Conservation (phyloP, 495 filamentous ascomycete species). For the Hypoxylon cercidicola region DNA sequence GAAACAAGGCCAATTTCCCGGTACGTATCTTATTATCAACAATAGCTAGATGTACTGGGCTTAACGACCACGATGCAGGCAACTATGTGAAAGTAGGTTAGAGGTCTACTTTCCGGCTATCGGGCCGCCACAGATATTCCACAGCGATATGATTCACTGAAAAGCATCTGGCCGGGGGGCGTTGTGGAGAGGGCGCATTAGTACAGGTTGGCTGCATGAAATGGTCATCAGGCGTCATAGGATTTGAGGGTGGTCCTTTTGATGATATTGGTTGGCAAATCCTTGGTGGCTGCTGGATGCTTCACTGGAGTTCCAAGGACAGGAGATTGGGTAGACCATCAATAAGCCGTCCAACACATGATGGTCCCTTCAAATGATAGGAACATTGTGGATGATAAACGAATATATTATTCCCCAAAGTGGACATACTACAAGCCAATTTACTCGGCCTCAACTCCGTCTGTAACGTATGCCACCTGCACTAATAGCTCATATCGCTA, state of each 20-base stretch:
- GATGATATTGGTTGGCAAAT: slow-evolving; percentile 7
- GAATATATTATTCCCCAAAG: no score
- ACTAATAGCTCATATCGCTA: no score
- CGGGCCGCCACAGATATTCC: slow-evolving; percentile 9
- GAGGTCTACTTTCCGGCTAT: slow-evolving; percentile 12
- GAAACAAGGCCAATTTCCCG: slow-evolving; percentile 91
- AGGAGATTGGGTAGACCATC: slow-evolving; percentile 1
- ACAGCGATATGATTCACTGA: slow-evolving; percentile 15
- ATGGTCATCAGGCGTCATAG: slow-evolving; percentile 13
- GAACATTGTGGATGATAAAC: no score
- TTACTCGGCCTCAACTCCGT: no score
- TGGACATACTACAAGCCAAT: no score
- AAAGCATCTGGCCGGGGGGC: neutral
- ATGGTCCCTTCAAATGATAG: no score
- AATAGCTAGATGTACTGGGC: neutral
- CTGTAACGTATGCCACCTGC: no score
- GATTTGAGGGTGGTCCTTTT: slow-evolving; percentile 1
- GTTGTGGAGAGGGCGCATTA: neutral
- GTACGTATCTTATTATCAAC: slow-evolving; percentile 56
- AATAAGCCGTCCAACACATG: neutral
- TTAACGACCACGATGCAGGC: slow-evolving; percentile 33
- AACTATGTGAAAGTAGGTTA: slow-evolving; percentile 47
- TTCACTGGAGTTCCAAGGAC: neutral
- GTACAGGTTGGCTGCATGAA: slow-evolving; percentile 16
- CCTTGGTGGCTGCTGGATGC: neutral